phyloP scores from a whole-genome alignment of 2,329 filamentous ascomycete genomes.

The Aspergillus fischeri region DNA sequence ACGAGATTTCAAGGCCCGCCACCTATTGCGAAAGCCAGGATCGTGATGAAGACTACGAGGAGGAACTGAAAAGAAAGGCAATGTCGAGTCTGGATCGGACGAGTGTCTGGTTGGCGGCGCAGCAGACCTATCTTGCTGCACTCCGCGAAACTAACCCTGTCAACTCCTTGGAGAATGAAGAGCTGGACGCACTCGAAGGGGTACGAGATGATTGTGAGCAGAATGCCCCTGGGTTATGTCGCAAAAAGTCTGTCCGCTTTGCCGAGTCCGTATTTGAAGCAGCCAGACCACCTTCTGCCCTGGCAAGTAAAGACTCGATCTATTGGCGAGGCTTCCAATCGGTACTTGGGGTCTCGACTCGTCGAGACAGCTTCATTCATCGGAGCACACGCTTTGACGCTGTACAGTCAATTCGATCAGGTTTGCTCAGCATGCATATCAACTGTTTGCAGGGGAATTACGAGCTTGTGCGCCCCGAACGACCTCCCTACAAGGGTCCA shows the following conservation, averaged over 20 bases:
- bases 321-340: conserved; percentile 87
- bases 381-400: conserved; percentile 82
- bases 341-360: conserved; percentile 61
- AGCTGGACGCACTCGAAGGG: conserved; percentile 14
- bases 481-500: conserved; percentile 67
- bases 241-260: conserved; percentile 30
- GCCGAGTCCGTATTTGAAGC: conserved; percentile 34
- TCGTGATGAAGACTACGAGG: conserved; percentile 71
- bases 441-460: conserved; percentile 83
- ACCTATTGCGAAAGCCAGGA: conserved; percentile 54
- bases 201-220: conserved; percentile 17
- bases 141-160: conserved; percentile 54
- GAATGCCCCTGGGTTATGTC: conserved; percentile 9
- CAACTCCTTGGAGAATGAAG: conserved; percentile 35
- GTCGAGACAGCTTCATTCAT: conserved; percentile 76
- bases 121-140: conserved; percentile 70
- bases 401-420: conserved; percentile 76
- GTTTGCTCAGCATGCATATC: conserved; percentile 66
- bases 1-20: conserved; percentile 59
- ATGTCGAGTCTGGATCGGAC: conserved; percentile 78
- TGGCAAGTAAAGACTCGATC: conserved; percentile 64
- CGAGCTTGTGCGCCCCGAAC: conserved; percentile 66
- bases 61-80: conserved; percentile 67
- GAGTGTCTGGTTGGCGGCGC: conserved; percentile 77
- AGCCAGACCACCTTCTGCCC: conserved; percentile 35